Evolutionary conservation across 2,329 filamentous ascomycete genomes (phyloP).

Genomic region (Pyrenophora teres): DNA sequence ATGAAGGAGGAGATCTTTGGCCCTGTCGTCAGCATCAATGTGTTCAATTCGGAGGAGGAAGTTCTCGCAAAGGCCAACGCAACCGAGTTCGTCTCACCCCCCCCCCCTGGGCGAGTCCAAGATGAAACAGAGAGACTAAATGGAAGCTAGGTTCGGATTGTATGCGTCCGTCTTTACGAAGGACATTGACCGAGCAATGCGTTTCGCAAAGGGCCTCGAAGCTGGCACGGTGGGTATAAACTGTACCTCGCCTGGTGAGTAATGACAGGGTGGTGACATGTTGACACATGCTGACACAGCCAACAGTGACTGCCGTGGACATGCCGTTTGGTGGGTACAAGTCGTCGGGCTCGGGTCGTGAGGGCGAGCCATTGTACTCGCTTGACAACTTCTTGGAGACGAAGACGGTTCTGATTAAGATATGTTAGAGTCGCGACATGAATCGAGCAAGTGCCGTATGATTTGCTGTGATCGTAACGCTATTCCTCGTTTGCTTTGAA

Average conservation of each 20-base stretch:
- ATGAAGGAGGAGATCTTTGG: constrained; percentile 86
- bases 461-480: constrained; percentile 7
- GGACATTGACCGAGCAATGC: constrained; percentile 44
- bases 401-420: constrained; percentile 42
- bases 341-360: constrained; percentile 42
- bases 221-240: constrained; percentile 50
- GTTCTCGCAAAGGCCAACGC: constrained; percentile 79
- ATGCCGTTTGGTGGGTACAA: constrained; percentile 53
- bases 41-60: constrained; percentile 75
- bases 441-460: constrained; percentile 5
- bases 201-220: constrained; percentile 49
- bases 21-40: constrained; percentile 79
- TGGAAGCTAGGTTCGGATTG: constrained; percentile 68
- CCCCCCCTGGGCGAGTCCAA: not conserved
- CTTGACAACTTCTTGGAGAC: constrained; percentile 44
- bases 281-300: not conserved
- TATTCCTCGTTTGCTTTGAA: constrained; percentile 12
- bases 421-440: constrained; percentile 19
- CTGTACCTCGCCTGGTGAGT: constrained; percentile 41
- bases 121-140: constrained; percentile 10
- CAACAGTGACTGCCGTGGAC: constrained; percentile 26
- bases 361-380: constrained; percentile 38
- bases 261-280: not conserved
- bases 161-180: constrained; percentile 80
- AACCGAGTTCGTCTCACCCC: constrained; percentile 60